Percentiles rank a stretch among this genome's conserved stretches.
These are phyloP conservation scores for Huntiella abstrusa DNA, from an alignment of 2,329 filamentous ascomycete species.

Conservation along the genomic window DNA sequence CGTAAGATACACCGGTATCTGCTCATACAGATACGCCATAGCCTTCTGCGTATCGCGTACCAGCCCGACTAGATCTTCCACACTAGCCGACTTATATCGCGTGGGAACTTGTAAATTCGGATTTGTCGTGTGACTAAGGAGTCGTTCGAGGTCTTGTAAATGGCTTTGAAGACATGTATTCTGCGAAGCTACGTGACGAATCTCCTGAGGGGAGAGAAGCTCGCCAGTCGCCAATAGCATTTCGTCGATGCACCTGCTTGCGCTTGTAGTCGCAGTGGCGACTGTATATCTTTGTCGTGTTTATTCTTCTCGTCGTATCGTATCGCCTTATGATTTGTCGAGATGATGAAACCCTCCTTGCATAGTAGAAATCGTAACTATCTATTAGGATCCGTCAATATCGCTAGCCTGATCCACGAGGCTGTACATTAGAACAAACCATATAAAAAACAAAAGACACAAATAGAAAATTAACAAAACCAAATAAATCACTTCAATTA, in stretches of 20 bases:
- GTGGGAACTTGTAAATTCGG: background rate
- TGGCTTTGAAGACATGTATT: background rate
- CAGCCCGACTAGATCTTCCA: background rate
- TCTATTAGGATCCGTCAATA: too few relatives aligned
- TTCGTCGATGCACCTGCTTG: background rate
- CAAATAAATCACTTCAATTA: too few relatives aligned
- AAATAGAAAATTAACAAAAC: too few relatives aligned
- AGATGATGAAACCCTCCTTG: too few relatives aligned
- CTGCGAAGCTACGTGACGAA: background rate
- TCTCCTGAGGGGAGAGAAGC: background rate
- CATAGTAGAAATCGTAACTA: too few relatives aligned
- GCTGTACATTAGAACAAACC: too few relatives aligned
- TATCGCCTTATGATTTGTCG: too few relatives aligned
- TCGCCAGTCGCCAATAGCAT: background rate
- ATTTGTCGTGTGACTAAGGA: background rate
- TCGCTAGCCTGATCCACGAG: too few relatives aligned
- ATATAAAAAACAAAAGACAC: too few relatives aligned
- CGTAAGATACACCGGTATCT: background rate
- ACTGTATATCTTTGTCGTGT: too few relatives aligned
- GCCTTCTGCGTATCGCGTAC: background rate
- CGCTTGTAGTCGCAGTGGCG: too few relatives aligned
- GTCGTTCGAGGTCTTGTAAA: background rate
- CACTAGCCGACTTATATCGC: background rate
- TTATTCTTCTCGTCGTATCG: too few relatives aligned
- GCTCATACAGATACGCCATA: background rate